Percentiles rank a stretch among this genome's conserved stretches.
Conservation (phyloP, 371 early-diverging fungal genomes). For the Catenaria anguillulae region DNA sequence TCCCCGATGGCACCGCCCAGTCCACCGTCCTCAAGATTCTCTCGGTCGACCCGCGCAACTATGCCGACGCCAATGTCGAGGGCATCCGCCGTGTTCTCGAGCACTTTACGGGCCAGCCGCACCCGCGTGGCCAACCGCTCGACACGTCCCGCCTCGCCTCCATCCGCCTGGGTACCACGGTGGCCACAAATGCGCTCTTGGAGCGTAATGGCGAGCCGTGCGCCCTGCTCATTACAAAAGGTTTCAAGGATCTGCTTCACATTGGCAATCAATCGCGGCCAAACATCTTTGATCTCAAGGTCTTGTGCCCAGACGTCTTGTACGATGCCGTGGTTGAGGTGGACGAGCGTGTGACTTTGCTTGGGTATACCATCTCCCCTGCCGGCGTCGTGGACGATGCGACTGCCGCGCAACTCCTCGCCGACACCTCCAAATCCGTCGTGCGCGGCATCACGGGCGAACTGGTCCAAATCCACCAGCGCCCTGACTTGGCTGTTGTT, state of each 20-base stretch:
- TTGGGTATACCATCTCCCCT: constrained; percentile 52
- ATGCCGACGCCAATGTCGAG: constrained; percentile 85
- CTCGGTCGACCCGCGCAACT: constrained; percentile 80
- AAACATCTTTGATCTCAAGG: constrained; percentile 80
- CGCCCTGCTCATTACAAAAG: constrained; percentile 77
- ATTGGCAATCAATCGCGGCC: constrained; percentile 89
- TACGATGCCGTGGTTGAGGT: constrained; percentile 73
- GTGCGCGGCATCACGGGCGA: constrained; percentile 75
- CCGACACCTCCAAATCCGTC: constrained; percentile 9
- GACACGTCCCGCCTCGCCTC: constrained; percentile 43
- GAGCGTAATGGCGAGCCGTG: constrained; percentile 78
- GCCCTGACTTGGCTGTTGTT: constrained; percentile 32
- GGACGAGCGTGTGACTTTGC: constrained; percentile 70
- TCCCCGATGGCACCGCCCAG: constrained; percentile 34
- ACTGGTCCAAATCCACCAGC: constrained; percentile 39
- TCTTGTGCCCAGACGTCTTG: constrained; percentile 64
- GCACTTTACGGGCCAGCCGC: constrained; percentile 50
- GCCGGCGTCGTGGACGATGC: constrained; percentile 20
- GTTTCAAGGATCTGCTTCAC: constrained; percentile 51
- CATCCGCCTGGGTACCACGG: constrained; percentile 92
- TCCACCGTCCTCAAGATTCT: constrained; percentile 56
- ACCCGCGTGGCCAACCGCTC: constrained; percentile 52
- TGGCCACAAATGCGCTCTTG: constrained; percentile 88
- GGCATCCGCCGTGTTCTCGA: constrained; percentile 68
- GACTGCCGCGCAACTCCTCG: constrained; percentile 8